A percentile compares a stretch with the other conserved stretches of the same genome.
Evolutionary conservation across 495 filamentous ascomycete species (phyloP).

Genomic region (Cercophora samala): DNA sequence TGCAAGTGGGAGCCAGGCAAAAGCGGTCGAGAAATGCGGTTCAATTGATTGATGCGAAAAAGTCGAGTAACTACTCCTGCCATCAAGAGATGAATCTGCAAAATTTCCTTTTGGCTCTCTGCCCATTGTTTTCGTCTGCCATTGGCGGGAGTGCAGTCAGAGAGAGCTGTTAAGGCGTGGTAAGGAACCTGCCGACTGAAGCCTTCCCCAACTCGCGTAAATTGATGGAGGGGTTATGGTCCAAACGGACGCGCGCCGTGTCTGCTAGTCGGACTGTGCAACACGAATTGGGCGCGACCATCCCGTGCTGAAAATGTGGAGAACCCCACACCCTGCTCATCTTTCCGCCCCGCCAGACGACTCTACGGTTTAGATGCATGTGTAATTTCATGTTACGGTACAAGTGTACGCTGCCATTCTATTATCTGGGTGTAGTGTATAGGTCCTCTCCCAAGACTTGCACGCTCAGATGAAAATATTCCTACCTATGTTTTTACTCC

Average conservation of each 20-base stretch:
- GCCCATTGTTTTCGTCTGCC: neutral
- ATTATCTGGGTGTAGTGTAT: too few species aligned
- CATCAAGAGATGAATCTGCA: neutral
- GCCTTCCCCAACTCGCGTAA: slow-evolving; percentile 9
- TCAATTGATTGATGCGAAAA: neutral
- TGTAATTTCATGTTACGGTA: neutral
- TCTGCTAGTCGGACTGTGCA: slow-evolving; percentile 5
- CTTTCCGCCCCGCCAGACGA: neutral
- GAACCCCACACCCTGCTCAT: neutral
- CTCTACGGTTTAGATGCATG: slow-evolving; percentile 9
- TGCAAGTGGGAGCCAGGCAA: neutral
- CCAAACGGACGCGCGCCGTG: slow-evolving; percentile 6
- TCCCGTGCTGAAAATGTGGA: too few species aligned
- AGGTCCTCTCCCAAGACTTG: neutral
- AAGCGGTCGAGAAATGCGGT: neutral
- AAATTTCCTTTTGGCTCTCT: neutral
- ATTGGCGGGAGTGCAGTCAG: neutral
- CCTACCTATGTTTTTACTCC: too few species aligned
- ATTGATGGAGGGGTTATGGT: slow-evolving; percentile 12
- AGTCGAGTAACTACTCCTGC: neutral
- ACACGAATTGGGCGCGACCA: neutral
- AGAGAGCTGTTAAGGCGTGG: slow-evolving; percentile 7
- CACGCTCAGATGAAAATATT: neutral
- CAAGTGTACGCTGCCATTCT: neutral
- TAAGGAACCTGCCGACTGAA: neutral